Base-by-base conservation (phyloP, 805 yeast genomes). In the Nakazawaea wickerhamii region DNA sequence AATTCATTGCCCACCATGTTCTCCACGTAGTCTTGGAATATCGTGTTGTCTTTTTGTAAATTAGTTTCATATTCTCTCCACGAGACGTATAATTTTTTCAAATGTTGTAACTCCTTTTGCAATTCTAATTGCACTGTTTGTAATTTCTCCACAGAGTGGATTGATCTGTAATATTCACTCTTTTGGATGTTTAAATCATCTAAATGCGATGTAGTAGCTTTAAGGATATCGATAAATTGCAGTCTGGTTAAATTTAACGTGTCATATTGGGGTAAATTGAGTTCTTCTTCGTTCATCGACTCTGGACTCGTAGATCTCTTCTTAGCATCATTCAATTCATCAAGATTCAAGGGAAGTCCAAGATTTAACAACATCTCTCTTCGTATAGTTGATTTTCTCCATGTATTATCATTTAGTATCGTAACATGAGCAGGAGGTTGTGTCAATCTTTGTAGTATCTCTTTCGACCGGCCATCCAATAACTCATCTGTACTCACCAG, bases 1-100 rank as follows among this genome's bases (percentile, higher is more conserved):
- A 93, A 96, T 5, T 95, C 84, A 57, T 90, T 89, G 6, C 95
- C 97, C 13, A 90, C 85, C 51, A 90, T 65, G 53, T 87, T 89
- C 55, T 88, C 95, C 32, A 93, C 89, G 50, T 93, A 95, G 2
- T 82, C 73, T 52, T 91, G 95, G 56, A 82, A 89, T 13, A 90
- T 77, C 26, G 73, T 75, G 53, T 85, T 84, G 58, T 89, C 95
- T 33, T 69, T 72, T 44, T 65, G 65, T 15, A 81, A 61, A 7
- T 71, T 77, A 27, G 59, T 57, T 37, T 73, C 65, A 45, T 73
- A 66, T 47, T 71, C 59, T 38, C 68, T 67, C 84, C 90, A 81
- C 9, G 74, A 64, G 15, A 47, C 55, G 40, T 69, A 67, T 3
- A 77, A 63, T 3, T 50, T 54, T 19, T 50, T 52, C 22, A 76